Base-by-base conservation (phyloP, 805 yeast species). In the Diddensiella santjacobensis region DNA sequence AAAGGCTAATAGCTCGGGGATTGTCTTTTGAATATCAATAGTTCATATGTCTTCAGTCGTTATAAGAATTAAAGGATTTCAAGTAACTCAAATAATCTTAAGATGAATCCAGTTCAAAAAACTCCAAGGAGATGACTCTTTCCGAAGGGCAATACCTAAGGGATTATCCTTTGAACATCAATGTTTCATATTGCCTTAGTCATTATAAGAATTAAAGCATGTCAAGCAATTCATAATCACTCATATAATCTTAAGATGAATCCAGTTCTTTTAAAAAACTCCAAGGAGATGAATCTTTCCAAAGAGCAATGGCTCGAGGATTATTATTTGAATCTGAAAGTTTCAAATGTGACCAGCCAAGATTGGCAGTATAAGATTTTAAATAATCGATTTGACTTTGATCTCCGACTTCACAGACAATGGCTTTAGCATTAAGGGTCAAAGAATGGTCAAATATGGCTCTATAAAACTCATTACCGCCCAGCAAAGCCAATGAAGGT, bases 321-420 rank as follows among this genome's bases (percentile, higher is more conserved):
- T 37, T 48, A 13, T 58, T 76, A 26, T 71, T 71, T 2, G 78
- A 64, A 60, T 87, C 96, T 17, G 56, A 53, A 47, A 71, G 58
- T 3, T 70, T 57, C 0, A 81, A 81, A 10, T 71, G 60, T 2
- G 51, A 41, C 90, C 95, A 87, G 3, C 59, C 58, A 38, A 62
- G 45, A 1, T 45, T 30, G 3, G 48, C 35, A 2, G 60, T 51
- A 4, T 58, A 45, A 10, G 45, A 44, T 8, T 53, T 52, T 1
- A 81, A 75, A 45, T 55, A 69, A 1, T 66, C 58, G 0, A 75
- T 82, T 61, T 90, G 98, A 3, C 63, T 59, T 24, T 55, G 49
- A 48, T 78, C 73, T 0, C 96, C 96, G 3, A 90, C 64, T 62
- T 90, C 98, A 62, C 87, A 85, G 0, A 88, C 78, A 57, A 88